Base-by-base conservation (phyloP, 164 flowering plant species). In the Aristolochia californica region DNA sequence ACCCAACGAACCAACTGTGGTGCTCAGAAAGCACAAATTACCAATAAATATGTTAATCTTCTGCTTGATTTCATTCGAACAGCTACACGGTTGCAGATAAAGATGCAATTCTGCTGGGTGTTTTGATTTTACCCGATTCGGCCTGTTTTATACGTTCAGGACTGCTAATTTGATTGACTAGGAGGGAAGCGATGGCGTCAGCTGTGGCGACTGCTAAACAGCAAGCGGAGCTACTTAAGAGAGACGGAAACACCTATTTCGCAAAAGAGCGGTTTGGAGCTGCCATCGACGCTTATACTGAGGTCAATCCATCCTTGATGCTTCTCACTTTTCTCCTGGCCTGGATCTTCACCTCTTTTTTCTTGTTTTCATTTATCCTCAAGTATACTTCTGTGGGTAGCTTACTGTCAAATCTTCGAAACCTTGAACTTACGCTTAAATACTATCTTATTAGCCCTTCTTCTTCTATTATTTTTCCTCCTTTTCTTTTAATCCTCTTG, bases 231-330 rank as follows among this genome's bases (percentile, higher is more conserved):
- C 73, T 54, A 17, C 74, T 82, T 14, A 76, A 65, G 50, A 64
- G 69, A 65, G 77, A 80, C 25, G 97, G 96, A 1, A 91, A 90
- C 64, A 0, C 8, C 24, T 85, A 62, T 71, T 90, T 82, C 79
- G 69, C 62, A 55, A 85, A 80, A 57, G 71, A 69, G 14, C 77
- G 83, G 0, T 80, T 80, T 40, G 86, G 75, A 4, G 97, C 97
- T 55, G 96, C 97, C 70, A 91, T 88, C 28, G 97, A 91, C 57
- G 97, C 97, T 34, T 88, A 91, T 50, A 88, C 97, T 0, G 91
- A 80, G 89, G 97, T 87, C 40, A 34, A 5, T 34, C 10, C 40
- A 25, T 28, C 38, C 20, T 43, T 38, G 30, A 23, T 51, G 48
- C 20, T 56, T 47, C 1, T 53, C 24, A 24, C 2, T 45, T n/a